Evolutionary conservation across 192 early-diverging fungal species (phyloP).

Genomic region (Coemansia asiatica): DNA sequence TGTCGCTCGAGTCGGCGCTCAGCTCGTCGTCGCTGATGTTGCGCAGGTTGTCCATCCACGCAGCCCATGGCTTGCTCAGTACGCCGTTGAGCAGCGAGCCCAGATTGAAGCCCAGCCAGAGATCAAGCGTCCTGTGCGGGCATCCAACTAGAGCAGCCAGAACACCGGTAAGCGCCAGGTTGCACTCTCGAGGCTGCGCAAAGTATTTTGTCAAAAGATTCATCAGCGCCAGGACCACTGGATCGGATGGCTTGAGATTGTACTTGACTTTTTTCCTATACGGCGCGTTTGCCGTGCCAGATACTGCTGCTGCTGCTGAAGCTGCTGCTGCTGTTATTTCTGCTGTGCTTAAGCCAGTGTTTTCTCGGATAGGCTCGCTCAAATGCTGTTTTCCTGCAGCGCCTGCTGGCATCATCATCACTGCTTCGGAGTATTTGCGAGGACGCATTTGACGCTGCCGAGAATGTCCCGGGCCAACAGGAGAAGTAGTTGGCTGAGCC

Average conservation of each 20-base stretch:
- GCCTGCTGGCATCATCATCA: constrained; percentile 1
- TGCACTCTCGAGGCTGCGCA: constrained; percentile 82
- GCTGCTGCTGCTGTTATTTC: too few species aligned
- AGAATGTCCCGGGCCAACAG: too few species aligned
- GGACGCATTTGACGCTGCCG: constrained; percentile 41
- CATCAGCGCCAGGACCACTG: constrained; percentile 67
- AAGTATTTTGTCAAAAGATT: constrained; percentile 76
- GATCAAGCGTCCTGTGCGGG: constrained; percentile 67
- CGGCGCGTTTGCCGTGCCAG: not conserved
- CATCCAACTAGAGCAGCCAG: constrained; percentile 80
- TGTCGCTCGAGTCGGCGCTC: constrained; percentile 27
- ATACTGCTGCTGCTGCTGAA: not conserved
- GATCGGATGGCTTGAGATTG: constrained; percentile 60
- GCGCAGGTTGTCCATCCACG: constrained; percentile 53
- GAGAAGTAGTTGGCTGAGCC: too few species aligned
- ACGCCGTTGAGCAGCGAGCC: constrained; percentile 39
- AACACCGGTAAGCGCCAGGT: constrained; percentile 88
- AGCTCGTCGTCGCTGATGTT: constrained; percentile 34
- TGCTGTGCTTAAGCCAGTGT: too few species aligned
- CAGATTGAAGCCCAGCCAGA: constrained; percentile 65
- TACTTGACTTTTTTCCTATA: constrained; percentile 19
- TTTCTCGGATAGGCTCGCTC: too few species aligned
- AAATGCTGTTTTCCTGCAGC: not conserved
- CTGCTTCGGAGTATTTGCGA: constrained; percentile 54
- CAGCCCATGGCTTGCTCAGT: constrained; percentile 45